Percentiles rank a stretch among this genome's conserved stretches.
phyloP scores from a whole-genome alignment of 2,329 filamentous ascomycete genomes.

The Ophiocordyceps camponoti-leonardi region DNA sequence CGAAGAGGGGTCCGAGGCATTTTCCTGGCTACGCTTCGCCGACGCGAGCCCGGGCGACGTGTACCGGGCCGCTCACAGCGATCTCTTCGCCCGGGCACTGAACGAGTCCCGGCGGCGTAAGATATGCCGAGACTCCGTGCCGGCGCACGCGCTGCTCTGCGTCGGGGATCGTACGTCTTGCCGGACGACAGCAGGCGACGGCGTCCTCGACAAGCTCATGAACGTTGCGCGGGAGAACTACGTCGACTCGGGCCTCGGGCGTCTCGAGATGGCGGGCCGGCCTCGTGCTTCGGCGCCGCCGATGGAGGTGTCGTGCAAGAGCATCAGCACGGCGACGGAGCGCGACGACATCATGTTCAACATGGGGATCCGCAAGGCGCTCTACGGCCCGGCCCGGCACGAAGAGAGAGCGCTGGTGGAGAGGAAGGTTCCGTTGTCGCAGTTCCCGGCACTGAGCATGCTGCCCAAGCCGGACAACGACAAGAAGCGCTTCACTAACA shows the following conservation, averaged over 20 bases:
- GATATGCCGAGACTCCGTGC: conserved; percentile 40
- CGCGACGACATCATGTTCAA: conserved; percentile 68
- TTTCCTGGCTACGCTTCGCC: conserved; percentile 82
- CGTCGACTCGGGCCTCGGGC: conserved; percentile 51
- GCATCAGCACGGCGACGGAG: conserved; percentile 47
- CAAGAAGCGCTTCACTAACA: conserved; percentile 75
- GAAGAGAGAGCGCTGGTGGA: conserved; percentile 63
- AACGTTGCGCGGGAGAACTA: conserved; percentile 57
- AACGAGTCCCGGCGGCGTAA: conserved; percentile 38
- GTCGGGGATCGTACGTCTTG: conserved; percentile 49
- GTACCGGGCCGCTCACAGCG: conserved; percentile 49
- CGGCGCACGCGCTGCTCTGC: conserved; percentile 64
- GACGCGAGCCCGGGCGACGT: conserved; percentile 61
- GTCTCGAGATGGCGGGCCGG: conserved; percentile 66
- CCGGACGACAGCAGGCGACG: conserved; percentile 27
- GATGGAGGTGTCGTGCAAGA: conserved; percentile 62
- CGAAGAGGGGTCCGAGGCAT: conserved; percentile 42
- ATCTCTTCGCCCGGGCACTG: conserved; percentile 58
- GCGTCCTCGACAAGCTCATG: conserved; percentile 57
- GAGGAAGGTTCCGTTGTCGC: conserved; percentile 47
- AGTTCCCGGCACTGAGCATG: conserved; percentile 46
- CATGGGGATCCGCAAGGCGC: conserved; percentile 48
- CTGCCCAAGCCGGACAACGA: conserved; percentile 65
- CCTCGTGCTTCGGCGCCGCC: conserved; percentile 74
- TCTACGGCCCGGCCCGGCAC: conserved; percentile 48